These are phyloP conservation scores for Hordeum marinum DNA, from an alignment of 176 grass and related monocot genomes.

Conservation along the genomic window DNA sequence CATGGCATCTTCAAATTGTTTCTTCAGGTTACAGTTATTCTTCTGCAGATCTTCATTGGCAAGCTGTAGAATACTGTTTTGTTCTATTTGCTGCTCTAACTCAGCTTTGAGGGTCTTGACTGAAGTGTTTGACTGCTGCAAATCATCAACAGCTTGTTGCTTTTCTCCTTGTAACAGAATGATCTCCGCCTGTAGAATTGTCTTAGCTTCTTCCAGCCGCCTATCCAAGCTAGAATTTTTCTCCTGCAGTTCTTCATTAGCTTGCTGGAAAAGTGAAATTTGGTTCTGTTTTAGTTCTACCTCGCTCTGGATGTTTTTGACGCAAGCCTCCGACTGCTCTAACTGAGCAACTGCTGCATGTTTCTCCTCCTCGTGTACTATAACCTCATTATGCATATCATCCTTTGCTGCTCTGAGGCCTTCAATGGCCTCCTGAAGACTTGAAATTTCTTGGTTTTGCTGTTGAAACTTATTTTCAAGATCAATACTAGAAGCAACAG, in stretches of 20 bases:
- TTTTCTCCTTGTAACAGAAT: constrained; percentile 27
- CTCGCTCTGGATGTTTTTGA: constrained; percentile 36
- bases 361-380: constrained; percentile 28
- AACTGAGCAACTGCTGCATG: constrained; percentile 26
- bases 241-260: constrained; percentile 34
- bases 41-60: constrained; percentile 35
- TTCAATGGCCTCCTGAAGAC: constrained; percentile 35
- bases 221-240: constrained; percentile 34
- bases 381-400: constrained; percentile 37
- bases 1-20: constrained; percentile 22
- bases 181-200: constrained; percentile 24
- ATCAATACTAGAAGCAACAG: constrained; percentile 26
- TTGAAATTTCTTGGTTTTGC: constrained; percentile 36
- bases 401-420: constrained; percentile 24
- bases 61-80: constrained; percentile 31
- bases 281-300: constrained; percentile 29
- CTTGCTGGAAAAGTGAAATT: constrained; percentile 37
- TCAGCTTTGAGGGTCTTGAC: constrained; percentile 31
- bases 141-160: constrained; percentile 7
- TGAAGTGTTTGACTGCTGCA: constrained; percentile 33
- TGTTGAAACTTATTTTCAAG: constrained; percentile 48
- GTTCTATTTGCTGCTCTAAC: constrained; percentile 36
- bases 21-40: constrained; percentile 27
- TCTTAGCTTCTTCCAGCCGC: constrained; percentile 37
- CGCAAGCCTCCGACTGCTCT: constrained; percentile 19